Evolutionary conservation across 2,329 filamentous ascomycete genomes (phyloP), one percentile per base, ranked within the genome.

Genomic region (Neonectria neomacrospora): DNA sequence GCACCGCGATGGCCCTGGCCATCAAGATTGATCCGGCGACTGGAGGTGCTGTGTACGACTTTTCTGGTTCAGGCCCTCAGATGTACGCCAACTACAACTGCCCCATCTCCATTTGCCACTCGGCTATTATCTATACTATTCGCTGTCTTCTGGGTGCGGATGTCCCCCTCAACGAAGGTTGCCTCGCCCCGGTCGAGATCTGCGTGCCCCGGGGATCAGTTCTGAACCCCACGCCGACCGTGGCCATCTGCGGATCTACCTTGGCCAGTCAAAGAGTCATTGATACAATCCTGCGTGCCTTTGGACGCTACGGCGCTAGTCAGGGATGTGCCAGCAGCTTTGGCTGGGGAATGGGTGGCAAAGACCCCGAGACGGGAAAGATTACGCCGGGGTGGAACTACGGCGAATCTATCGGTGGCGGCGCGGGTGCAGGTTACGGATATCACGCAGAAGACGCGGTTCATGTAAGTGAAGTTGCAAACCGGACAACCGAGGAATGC

Each of bases 361-460:
- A 61, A n/a, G 70, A 77, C 14, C 63, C 70, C 0, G 57, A 58
- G 3, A 74, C 74, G 1, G 75, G 75, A 5, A 54, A 58, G 18
- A 50, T 62, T 12, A 67, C 65, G 16, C 64, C 75, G 16, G 92
- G 92, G 0, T 96, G 95, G 74, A 92, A 92, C n/a, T 65, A 65
- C 16, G 63, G 63, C 30, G 63, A 65, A 37, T 65, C 28, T 54
- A 72, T 79, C 34, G 73, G 74, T 6, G 78, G 78, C 18, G 78
- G 77, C 1, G 68, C 68, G 4, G 77, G 77, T 14, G 78, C 76
- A 2, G 76, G 76, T 0, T 67, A 71, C 10, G 53, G 73, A 9
- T 70, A 74, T 48, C 55, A 74, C 14, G 78, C 77, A 11, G 71
- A 71, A 45, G 62, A 68, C 32, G 74, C 72, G 26, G 72, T 75